Conservation (phyloP, 202 grass and related monocot species). For the Bolboschoenoplectus hybrid region DNA sequence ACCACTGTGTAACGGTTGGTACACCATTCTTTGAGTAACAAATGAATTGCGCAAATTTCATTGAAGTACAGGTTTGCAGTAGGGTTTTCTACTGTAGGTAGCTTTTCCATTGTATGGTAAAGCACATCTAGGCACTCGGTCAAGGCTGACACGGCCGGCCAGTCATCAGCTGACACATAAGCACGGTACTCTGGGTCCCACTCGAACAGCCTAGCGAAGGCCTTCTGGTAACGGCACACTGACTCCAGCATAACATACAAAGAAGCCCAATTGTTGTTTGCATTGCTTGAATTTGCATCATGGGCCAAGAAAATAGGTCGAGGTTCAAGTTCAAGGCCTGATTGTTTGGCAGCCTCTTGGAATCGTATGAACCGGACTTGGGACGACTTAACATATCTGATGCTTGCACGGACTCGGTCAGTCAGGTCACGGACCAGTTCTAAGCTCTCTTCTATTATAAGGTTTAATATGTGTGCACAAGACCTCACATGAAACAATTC, state of each 20-base stretch:
- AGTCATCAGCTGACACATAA: slow-evolving; percentile 47
- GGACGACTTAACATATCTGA: slow-evolving; percentile 83
- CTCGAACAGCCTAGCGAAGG: slow-evolving; percentile 44
- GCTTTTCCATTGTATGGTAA: slow-evolving; percentile 52
- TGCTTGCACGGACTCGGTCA: slow-evolving; percentile 60
- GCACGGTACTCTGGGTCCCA: slow-evolving; percentile 42
- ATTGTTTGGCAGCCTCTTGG: slow-evolving; percentile 66
- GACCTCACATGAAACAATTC: slow-evolving; percentile 76
- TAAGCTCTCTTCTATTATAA: slow-evolving; percentile 81
- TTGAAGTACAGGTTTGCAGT: slow-evolving; percentile 57
- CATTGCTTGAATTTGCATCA: slow-evolving; percentile 39
- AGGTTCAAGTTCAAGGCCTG: slow-evolving; percentile 53
- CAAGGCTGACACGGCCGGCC: slow-evolving; percentile 42
- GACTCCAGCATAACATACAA: slow-evolving; percentile 51
- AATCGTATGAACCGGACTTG: slow-evolving; percentile 66
- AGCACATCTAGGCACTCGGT: slow-evolving; percentile 48
- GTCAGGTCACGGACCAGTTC: slow-evolving; percentile 60
- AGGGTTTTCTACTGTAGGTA: slow-evolving; percentile 44
- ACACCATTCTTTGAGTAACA: slow-evolving; percentile 52
- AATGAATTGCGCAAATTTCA: slow-evolving; percentile 57
- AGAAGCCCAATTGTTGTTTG: slow-evolving; percentile 46
- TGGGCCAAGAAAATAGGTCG: slow-evolving; percentile 73
- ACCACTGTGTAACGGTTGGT: slow-evolving; percentile 42
- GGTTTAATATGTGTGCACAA: slow-evolving; percentile 74
- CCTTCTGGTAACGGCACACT: slow-evolving; percentile 48